These are phyloP conservation scores for Sporothrix curviconia DNA, from an alignment of 2,329 filamentous ascomycete genomes.

Conservation along the genomic window DNA sequence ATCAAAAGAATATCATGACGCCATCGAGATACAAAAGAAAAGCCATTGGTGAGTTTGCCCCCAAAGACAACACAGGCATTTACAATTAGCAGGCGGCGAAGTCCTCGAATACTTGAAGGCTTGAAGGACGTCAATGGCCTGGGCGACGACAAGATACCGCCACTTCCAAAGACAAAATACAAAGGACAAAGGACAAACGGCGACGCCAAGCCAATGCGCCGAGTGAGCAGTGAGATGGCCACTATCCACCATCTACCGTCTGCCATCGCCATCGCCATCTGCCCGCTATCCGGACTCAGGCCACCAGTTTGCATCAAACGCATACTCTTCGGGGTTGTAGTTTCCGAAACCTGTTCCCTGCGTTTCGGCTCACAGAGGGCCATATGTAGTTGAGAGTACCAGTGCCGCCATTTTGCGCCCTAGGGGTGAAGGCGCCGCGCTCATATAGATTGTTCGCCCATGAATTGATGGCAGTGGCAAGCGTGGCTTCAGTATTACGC, in stretches of 20 bases:
- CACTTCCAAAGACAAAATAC: not conserved
- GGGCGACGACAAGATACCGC: not conserved
- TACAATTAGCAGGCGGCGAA: not conserved
- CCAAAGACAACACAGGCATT: not conserved
- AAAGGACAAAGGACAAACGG: not conserved
- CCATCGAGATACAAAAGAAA: conserved; percentile 1
- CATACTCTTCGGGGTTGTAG: not conserved
- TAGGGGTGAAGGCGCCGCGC: not conserved
- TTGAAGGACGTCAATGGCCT: not conserved
- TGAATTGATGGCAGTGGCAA: not conserved
- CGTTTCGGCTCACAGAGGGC: not conserved
- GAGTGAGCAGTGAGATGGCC: not conserved
- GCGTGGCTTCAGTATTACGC: not conserved
- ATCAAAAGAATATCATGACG: conserved; percentile 2
- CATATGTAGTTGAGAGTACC: not conserved
- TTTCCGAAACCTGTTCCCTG: not conserved
- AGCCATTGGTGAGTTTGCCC: not conserved
- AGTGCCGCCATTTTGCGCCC: not conserved
- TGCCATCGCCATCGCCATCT: not conserved
- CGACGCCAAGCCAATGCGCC: not conserved
- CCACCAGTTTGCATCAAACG: not conserved
- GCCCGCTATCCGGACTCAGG: not conserved
- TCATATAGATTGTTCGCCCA: not conserved
- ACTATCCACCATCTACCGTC: not conserved
- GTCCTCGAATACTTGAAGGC: not conserved